These are phyloP conservation scores for Xylaria hypoxylon DNA, from an alignment of 2,329 filamentous ascomycete genomes.

Conservation along the genomic window DNA sequence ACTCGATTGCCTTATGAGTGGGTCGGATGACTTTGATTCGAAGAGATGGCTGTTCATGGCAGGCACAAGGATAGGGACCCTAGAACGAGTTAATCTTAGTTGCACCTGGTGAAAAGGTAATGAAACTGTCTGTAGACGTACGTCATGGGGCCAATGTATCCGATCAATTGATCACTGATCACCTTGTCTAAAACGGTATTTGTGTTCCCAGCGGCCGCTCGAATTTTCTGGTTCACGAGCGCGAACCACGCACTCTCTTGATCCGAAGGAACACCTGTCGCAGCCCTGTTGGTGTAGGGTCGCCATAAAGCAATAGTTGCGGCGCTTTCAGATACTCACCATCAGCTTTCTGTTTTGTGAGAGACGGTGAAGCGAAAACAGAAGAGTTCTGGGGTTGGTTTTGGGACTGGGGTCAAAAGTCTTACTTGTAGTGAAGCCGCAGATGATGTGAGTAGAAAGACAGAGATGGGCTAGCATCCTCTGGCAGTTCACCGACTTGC, in stretches of 20 bases:
- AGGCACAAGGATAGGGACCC: conserved; percentile 33
- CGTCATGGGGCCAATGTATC: conserved; percentile 35
- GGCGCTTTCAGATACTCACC: conserved; percentile 14
- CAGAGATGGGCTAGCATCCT: conserved; percentile 24
- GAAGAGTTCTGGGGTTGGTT: too few species aligned
- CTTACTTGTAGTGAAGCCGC: conserved; percentile 33
- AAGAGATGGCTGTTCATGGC: conserved; percentile 36
- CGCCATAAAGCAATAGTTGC: conserved; percentile 31
- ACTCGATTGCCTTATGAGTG: conserved; percentile 36
- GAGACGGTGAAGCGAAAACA: background rate
- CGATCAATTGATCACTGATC: conserved; percentile 31
- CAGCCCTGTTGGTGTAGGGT: conserved; percentile 24
- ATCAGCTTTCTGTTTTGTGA: background rate
- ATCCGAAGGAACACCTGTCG: conserved; percentile 11
- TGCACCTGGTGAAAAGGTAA: background rate
- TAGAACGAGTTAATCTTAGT: conserved; percentile 7
- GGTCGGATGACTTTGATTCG: conserved; percentile 32
- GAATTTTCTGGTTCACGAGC: conserved; percentile 30
- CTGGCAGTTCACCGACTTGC: conserved; percentile 18
- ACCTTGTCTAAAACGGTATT: conserved; percentile 30
- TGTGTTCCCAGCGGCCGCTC: conserved; percentile 24
- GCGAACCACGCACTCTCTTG: conserved; percentile 26
- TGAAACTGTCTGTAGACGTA: conserved; percentile 7
- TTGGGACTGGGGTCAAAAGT: background rate
- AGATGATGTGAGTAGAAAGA: conserved; percentile 32